These are phyloP conservation scores for Fusarium tricinctum DNA, from an alignment of 2,329 filamentous ascomycete genomes.

Conservation along the genomic window DNA sequence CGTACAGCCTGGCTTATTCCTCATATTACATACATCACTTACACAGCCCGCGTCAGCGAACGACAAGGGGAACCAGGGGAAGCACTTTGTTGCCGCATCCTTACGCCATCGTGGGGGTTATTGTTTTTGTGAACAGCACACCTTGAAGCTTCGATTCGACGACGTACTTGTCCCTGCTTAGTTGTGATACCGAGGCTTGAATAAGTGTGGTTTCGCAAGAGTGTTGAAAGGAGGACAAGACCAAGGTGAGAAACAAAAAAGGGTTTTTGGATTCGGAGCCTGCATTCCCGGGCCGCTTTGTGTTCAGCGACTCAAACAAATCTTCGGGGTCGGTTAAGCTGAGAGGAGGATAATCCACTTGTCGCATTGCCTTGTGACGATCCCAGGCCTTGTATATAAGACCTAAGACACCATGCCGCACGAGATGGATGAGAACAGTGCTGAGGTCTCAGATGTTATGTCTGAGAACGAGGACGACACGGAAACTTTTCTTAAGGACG, in stretches of 20 bases:
- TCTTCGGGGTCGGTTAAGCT: constrained; percentile 38
- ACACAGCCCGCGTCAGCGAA: constrained; percentile 34
- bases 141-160: constrained; percentile 41
- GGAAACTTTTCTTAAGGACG: constrained; percentile 56
- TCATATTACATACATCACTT: constrained; percentile 38
- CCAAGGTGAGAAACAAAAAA: constrained; percentile 27
- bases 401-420: constrained; percentile 68
- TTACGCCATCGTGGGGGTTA: constrained; percentile 44
- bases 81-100: constrained; percentile 37
- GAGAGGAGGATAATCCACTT: constrained; percentile 43
- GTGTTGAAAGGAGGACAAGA: constrained; percentile 48
- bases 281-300: constrained; percentile 53
- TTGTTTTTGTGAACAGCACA: constrained; percentile 35
- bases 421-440: constrained; percentile 66
- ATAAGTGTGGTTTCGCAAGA: constrained; percentile 55
- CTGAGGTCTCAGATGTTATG: constrained; percentile 70
- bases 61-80: constrained; percentile 31
- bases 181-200: constrained; percentile 52
- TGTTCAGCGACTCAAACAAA: constrained; percentile 42
- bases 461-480: constrained; percentile 72
- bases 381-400: constrained; percentile 60
- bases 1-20: constrained; percentile 20
- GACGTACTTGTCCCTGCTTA: constrained; percentile 45
- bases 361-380: constrained; percentile 38
- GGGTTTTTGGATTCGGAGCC: constrained; percentile 48